phyloP scores from a whole-genome alignment of 306 rosid species.

The Cucurbita argyrosperma region DNA sequence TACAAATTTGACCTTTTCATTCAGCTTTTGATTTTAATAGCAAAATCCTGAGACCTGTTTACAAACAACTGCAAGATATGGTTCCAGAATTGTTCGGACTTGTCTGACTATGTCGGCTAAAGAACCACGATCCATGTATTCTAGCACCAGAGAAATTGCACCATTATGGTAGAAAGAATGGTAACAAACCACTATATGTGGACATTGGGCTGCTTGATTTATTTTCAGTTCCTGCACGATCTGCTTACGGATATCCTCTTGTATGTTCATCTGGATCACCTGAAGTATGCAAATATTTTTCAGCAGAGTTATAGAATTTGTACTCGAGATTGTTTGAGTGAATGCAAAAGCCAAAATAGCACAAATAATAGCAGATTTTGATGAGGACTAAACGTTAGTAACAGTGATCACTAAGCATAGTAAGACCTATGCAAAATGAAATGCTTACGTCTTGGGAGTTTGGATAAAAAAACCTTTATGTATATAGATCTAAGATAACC shows the following conservation, averaged over 20 bases:
- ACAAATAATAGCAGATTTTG: background rate
- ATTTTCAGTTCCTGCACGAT: slow-evolving; percentile 97
- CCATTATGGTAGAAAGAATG: slow-evolving; percentile 95
- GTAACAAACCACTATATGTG: slow-evolving; percentile 84
- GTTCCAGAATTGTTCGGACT: slow-evolving; percentile 90
- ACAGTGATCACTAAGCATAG: background rate
- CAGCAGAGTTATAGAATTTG: background rate
- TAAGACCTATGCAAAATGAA: background rate
- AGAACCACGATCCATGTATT: slow-evolving; percentile 98
- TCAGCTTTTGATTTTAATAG: background rate
- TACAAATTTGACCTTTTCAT: background rate
- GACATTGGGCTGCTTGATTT: slow-evolving; percentile 92
- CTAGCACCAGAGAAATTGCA: slow-evolving; percentile 77
- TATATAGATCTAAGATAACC: background rate
- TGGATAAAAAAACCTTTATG: background rate
- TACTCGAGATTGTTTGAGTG: background rate
- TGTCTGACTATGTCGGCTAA: slow-evolving; percentile 72
- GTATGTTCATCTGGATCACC: slow-evolving; percentile 96
- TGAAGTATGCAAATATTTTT: slow-evolving; percentile 17
- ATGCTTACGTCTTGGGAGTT: background rate
- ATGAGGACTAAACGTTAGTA: background rate
- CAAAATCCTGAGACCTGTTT: slow-evolving; percentile 52
- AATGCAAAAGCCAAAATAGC: background rate
- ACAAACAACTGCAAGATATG: slow-evolving; percentile 96
- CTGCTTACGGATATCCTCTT: slow-evolving; percentile 90